Evolutionary conservation across 768 basidiomycete genomes (phyloP).

Genomic region (Gloeophyllum trabeum): DNA sequence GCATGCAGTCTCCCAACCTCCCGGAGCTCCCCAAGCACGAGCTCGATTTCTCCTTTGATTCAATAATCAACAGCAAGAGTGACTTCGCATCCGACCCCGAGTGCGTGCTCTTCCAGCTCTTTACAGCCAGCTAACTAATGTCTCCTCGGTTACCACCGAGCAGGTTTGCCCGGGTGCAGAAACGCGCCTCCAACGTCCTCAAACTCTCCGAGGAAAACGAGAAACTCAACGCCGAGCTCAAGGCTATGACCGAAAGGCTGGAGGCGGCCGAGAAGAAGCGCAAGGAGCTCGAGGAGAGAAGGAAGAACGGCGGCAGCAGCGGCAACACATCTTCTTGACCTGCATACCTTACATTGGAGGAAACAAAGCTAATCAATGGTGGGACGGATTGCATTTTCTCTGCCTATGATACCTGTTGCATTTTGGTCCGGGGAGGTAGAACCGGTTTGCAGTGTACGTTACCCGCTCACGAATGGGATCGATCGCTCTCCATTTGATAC

Average conservation of each 20-base stretch:
- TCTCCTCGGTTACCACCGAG: not conserved
- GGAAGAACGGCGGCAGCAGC: not conserved
- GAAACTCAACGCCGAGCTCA: slow-evolving; percentile 65
- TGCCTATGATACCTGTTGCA: too few species aligned
- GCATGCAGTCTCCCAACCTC: too few species aligned
- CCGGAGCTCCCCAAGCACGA: not conserved
- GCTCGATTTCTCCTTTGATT: not conserved
- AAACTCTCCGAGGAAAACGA: slow-evolving; percentile 74
- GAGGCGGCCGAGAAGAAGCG: slow-evolving; percentile 64
- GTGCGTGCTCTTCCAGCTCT: not conserved
- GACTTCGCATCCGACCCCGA: too few species aligned
- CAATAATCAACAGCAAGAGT: not conserved
- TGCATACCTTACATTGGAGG: too few species aligned
- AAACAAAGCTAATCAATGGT: too few species aligned
- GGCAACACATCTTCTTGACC: too few species aligned
- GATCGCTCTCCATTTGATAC: too few species aligned
- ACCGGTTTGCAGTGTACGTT: too few species aligned
- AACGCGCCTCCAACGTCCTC: slow-evolving; percentile 68
- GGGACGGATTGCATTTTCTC: too few species aligned
- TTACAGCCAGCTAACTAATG: not conserved
- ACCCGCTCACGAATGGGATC: too few species aligned
- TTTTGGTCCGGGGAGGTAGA: too few species aligned
- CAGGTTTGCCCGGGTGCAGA: slow-evolving; percentile 32
- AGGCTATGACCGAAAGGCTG: slow-evolving; percentile 62
- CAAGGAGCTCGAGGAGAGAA: slow-evolving; percentile 27